Percentiles rank a stretch among this genome's conserved stretches.
These are phyloP conservation scores for Chlorociboria aeruginascens DNA, from an alignment of 495 filamentous ascomycete species.

Conservation along the genomic window DNA sequence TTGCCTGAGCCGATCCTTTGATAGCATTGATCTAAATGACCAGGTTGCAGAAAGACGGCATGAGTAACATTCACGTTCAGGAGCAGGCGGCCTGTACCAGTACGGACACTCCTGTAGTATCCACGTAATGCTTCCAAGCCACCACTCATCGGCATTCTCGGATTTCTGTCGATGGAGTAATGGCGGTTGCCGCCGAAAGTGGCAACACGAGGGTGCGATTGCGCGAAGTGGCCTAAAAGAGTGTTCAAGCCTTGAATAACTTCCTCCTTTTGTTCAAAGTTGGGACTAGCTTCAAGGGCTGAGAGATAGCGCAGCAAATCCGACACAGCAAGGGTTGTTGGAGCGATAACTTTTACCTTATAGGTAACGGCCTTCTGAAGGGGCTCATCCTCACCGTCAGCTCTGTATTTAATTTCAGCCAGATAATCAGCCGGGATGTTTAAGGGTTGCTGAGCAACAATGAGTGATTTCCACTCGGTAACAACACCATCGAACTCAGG, in stretches of 20 bases:
- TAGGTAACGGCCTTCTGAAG: constrained; percentile 26
- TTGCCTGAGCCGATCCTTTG: constrained; percentile 6
- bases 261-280: constrained; percentile 26
- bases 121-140: constrained; percentile 46
- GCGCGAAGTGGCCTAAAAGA: constrained; percentile 31
- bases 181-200: constrained; percentile 28
- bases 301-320: constrained; percentile 42
- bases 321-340: constrained; percentile 31
- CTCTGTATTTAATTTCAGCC: constrained; percentile 23
- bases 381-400: constrained; percentile 23
- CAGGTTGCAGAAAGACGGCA: constrained; percentile 30
- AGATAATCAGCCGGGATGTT: constrained; percentile 10
- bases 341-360: constrained; percentile 26
- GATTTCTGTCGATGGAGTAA: constrained; percentile 25
- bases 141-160: constrained; percentile 10
- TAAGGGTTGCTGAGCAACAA: constrained; percentile 29
- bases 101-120: constrained; percentile 55
- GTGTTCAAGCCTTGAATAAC: constrained; percentile 37
- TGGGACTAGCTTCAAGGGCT: constrained; percentile 26
- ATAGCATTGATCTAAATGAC: constrained; percentile 9
- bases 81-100: constrained; percentile 49
- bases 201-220: constrained; percentile 16
- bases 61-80: constrained; percentile 47
- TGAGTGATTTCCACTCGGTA: constrained; percentile 36
- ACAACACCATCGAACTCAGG: constrained; percentile 31